These are phyloP conservation scores for Colletotrichum sp. DNA, from an alignment of 2,329 filamentous ascomycete genomes.

Conservation along the genomic window DNA sequence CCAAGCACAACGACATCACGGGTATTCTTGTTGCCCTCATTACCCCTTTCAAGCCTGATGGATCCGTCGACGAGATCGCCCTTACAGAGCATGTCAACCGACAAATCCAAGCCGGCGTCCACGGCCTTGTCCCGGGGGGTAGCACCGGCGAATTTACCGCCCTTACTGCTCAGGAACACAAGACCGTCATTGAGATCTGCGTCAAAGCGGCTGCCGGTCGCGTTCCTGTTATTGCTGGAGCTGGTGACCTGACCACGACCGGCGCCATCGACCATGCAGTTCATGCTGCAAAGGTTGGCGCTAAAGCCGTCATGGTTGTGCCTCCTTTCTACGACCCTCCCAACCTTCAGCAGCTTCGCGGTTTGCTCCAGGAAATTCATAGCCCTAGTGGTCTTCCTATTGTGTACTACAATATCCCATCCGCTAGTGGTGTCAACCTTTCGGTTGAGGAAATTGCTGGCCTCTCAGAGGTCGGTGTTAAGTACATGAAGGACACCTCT, in stretches of 20 bases:
- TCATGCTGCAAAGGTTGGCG: constrained; percentile 42
- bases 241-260: constrained; percentile 45
- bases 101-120: constrained; percentile 48
- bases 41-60: constrained; percentile 50
- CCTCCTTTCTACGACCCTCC: constrained; percentile 54
- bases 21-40: constrained; percentile 54
- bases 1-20: constrained; percentile 25
- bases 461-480: constrained; percentile 48
- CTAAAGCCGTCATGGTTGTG: constrained; percentile 50
- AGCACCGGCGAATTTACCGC: constrained; percentile 56
- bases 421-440: constrained; percentile 46
- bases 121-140: constrained; percentile 54
- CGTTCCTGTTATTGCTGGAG: constrained; percentile 46
- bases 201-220: constrained; percentile 41
- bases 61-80: constrained; percentile 40
- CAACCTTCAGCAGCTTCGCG: constrained; percentile 41
- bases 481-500: constrained; percentile 56
- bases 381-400: constrained; percentile 44
- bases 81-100: constrained; percentile 49
- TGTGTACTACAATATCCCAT: constrained; percentile 56
- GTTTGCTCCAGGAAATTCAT: constrained; percentile 44
- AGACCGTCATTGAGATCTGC: constrained; percentile 42
- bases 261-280: constrained; percentile 44
- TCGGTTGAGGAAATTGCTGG: constrained; percentile 45
- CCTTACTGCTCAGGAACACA: constrained; percentile 46